Base-by-base conservation (phyloP, 2,329 filamentous ascomycete genomes). In the Drechmeria coniospora region DNA sequence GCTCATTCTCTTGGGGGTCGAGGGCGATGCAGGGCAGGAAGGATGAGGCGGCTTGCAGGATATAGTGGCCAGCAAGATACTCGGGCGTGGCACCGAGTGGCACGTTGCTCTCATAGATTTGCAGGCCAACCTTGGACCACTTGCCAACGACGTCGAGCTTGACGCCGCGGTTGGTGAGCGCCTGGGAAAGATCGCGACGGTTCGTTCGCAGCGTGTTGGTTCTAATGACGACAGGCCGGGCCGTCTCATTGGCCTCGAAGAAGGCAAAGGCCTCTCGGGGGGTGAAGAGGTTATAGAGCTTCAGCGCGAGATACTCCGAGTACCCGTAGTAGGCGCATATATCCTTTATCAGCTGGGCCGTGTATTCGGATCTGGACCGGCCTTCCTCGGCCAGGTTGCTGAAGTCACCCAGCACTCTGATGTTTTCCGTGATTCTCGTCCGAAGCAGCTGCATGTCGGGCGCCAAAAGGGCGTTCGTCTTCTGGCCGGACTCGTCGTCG, bases 1-100 rank as follows among this genome's bases (percentile, higher is more conserved):
- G 74, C 61, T 98, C 87, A 42, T 84, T 68, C 53, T 92, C 82
- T 55, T 95, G 87, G 0, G 90, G 90, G 5, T 82, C 86, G 9
- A 98, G 69, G 8, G 90, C 87, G 84, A 98, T 95, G 45, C 94
- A 90, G 37, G 90, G 90, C 27, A 98, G 67, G 63, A 98, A 98
- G 12, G 86, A 94, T 5, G 82, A 92, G 0, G 90, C 90, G 1
- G 90, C 90, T 60, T 98, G 90, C 9, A 98, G 69, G 43, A 98
- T 95, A 60, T 98, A 98, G 54, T 98, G 84, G 12, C 90, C 90
- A 11, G 87, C 86, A 9, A 98, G 72, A 53, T 98, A 98, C 56
- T 98, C 90, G 8, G 90, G 90, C 1, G 90, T 98, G 16, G 90
- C 90, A 67, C 86, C 86, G 1, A 94, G 69, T 3, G 84, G 83